These are phyloP conservation scores for Candolleomyces aberdarensis DNA, from an alignment of 768 basidiomycete genomes.

Conservation along the genomic window DNA sequence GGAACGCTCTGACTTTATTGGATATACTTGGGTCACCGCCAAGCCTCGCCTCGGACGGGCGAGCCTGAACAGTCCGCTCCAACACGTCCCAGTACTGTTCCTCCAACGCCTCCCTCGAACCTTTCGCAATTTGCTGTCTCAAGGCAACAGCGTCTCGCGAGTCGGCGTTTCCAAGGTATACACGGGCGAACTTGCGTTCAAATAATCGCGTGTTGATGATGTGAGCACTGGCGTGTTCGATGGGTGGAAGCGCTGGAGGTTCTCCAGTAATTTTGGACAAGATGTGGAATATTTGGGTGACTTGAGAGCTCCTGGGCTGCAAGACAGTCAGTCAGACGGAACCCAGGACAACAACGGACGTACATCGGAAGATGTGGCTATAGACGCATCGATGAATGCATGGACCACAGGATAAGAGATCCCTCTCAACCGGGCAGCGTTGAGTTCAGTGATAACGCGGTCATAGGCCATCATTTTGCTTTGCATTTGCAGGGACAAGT, in stretches of 20 bases:
- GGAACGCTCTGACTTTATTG: constrained; percentile 88
- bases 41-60: constrained; percentile 80
- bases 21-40: constrained; percentile 89
- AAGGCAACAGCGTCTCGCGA: constrained; percentile 65
- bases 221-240: constrained; percentile 78
- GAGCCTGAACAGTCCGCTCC: constrained; percentile 76
- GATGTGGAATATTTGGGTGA: constrained; percentile 68
- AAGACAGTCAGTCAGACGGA: not conserved
- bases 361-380: constrained; percentile 57
- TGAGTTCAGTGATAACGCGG: constrained; percentile 74
- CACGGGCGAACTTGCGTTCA: constrained; percentile 79
- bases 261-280: constrained; percentile 75
- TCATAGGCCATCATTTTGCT: constrained; percentile 97
- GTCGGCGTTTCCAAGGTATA: constrained; percentile 67
- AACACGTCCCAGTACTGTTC: constrained; percentile 86
- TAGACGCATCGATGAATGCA: constrained; percentile 64
- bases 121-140: constrained; percentile 71
- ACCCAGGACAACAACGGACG: constrained; percentile 17
- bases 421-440: constrained; percentile 66
- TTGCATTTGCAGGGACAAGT: constrained; percentile 76
- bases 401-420: constrained; percentile 77
- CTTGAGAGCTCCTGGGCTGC: constrained; percentile 53
- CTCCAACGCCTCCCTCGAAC: constrained; percentile 79
- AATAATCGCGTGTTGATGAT: constrained; percentile 77
- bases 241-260: constrained; percentile 69